Percentiles rank a stretch among this genome's conserved stretches.
Evolutionary conservation across 2,329 filamentous ascomycete genomes (phyloP).

Genomic region (Neonectria coccinea): DNA sequence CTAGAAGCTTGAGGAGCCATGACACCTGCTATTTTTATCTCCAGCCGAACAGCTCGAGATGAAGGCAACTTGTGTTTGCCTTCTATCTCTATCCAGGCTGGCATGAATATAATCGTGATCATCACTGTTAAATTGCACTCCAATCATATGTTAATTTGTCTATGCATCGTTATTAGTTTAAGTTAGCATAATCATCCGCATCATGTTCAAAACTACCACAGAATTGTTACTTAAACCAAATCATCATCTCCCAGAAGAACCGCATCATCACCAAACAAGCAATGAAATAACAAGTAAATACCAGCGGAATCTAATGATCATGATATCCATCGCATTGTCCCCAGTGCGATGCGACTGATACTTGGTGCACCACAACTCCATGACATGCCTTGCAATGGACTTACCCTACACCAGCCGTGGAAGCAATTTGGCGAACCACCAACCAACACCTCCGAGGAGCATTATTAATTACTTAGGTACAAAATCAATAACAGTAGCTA

Average conservation of each 20-base stretch:
- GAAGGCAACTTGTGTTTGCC: too few species aligned
- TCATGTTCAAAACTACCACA: too few species aligned
- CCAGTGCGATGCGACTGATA: too few species aligned
- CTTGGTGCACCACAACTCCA: neutral
- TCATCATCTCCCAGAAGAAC: too few species aligned
- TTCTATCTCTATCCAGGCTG: neutral
- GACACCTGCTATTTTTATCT: constrained; percentile 8
- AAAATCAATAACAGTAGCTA: neutral
- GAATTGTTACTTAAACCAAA: too few species aligned
- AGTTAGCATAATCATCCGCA: too few species aligned
- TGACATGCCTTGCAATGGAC: neutral
- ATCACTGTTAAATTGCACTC: neutral
- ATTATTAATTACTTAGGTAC: neutral
- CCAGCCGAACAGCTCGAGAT: neutral
- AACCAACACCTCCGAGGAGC: neutral
- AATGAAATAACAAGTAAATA: too few species aligned
- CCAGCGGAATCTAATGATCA: too few species aligned
- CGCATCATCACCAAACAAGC: too few species aligned
- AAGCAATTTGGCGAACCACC: neutral
- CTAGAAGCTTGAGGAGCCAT: constrained; percentile 10
- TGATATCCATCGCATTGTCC: too few species aligned
- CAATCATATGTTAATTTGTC: neutral
- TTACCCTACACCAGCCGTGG: neutral
- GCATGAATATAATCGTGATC: too few species aligned
- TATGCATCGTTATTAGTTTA: too few species aligned